Base-by-base conservation (phyloP, 106 monocot species). In the Platanthera zijinensis region DNA sequence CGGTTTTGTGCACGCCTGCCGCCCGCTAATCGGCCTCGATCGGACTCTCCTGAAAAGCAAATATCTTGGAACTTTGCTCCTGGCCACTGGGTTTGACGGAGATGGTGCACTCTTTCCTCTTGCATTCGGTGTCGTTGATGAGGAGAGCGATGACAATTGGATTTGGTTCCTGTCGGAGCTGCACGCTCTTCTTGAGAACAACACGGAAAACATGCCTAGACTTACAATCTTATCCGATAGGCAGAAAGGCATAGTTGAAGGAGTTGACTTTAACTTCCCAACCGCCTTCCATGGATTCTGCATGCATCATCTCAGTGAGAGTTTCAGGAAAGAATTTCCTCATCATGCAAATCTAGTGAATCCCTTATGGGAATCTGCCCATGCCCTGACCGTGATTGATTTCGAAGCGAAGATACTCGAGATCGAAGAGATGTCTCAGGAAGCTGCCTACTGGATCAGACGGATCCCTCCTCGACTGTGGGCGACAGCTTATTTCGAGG, bases 111-210 rank as follows among this genome's bases (percentile, higher is more conserved):
- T 93, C 52, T 97, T 93, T 67, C 96, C 96, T 54, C 82, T 97
- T n/a, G 96, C 96, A 32, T 97, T 97, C 77, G 96, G 93, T 53
- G 91, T 97, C 57, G 96, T 97, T 45, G 96, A 97, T 77, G 96
- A 97, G 71, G 96, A 97, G 74, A 93, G 75, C 18, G 96, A 97
- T 69, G 93, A 97, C 15, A 97, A 97, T 51, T 97, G 96, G 96
- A 88, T 97, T 52, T 97, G 96, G 96, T 97, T 97, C 80, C 82
- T 97, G 50, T 87, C 91, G 48, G 96, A 97, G 79, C 83, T 97
- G 8, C 93, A 89, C 69, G 80, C 56, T 39, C 80, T 97, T 39
- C 93, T 97, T 0, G 96, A 93, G 83, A 76, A 81, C 12, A 91
- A 97, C 76, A 93, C 96, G 1, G 96, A 97, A 76, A 93, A 93